Evolutionary conservation across 768 basidiomycete genomes (phyloP).

Genomic region (Butyriboletus loyo): DNA sequence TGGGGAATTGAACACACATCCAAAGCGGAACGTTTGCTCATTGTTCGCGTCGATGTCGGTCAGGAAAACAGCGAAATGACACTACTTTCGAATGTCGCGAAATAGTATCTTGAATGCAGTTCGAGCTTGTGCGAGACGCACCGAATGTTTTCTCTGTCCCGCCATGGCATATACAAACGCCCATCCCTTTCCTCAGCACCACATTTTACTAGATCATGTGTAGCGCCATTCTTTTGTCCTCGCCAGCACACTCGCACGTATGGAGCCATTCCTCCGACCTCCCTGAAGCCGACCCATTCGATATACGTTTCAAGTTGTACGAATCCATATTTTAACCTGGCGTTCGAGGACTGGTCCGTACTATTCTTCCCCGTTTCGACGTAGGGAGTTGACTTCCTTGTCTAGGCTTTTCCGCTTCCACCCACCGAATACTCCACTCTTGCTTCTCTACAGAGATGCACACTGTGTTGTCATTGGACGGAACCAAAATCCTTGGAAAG

Average conservation of each 20-base stretch:
- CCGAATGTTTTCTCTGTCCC: slow-evolving; percentile 29
- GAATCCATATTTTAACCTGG: slow-evolving; percentile 86
- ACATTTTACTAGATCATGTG: background rate
- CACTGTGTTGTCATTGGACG: slow-evolving; percentile 93
- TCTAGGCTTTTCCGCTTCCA: slow-evolving; percentile 79
- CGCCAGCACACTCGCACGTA: slow-evolving; percentile 10
- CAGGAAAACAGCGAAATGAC: background rate
- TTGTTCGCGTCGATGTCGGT: background rate
- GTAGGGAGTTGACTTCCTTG: slow-evolving; percentile 20
- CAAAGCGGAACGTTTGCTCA: background rate
- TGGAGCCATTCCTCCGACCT: slow-evolving; percentile 11
- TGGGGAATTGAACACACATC: background rate
- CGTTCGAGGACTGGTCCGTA: slow-evolving; percentile 84
- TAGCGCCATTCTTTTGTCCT: background rate
- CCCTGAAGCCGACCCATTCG: slow-evolving; percentile 40
- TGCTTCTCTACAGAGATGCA: slow-evolving; percentile 82
- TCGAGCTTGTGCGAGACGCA: background rate
- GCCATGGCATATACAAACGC: slow-evolving; percentile 31
- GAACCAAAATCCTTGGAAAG: slow-evolving; percentile 99
- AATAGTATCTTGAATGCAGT: background rate
- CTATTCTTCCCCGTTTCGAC: slow-evolving; percentile 19
- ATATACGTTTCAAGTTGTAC: slow-evolving; percentile 75
- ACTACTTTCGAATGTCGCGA: background rate
- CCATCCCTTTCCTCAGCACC: background rate
- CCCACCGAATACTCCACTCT: slow-evolving; percentile 59